Evolutionary conservation across 768 basidiomycete species (phyloP), one percentile per base, ranked within the genome.

Genomic region (Cystofilobasidium ferigula): DNA sequence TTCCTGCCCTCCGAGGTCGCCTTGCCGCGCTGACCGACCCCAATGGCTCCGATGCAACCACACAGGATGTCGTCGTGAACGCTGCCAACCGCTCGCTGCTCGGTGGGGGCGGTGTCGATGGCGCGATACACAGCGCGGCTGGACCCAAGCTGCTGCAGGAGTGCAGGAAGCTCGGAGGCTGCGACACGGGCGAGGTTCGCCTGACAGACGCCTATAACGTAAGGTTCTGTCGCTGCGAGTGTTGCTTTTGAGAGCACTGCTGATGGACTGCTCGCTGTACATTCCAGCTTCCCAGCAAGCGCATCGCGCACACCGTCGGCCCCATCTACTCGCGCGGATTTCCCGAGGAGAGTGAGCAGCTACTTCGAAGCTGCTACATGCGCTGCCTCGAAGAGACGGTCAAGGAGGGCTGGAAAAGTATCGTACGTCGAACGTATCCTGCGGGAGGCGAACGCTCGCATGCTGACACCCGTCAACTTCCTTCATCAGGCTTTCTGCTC

Each of bases 121-220:
- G 77, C 20, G 77, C 77, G 1, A 77, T 78, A 32, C 77, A 78
- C 59, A 61, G 69, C 16, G 76, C 77, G 3, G 77, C 77, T 1
- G 77, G 77, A 9, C 68, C 68, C 4, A 71, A 73, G 1, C 70
- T 78, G 3, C 57, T 74, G 18, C 67, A 74, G 35, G 76, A 75
- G 57, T 77, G 76, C 63, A 62, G 71, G 61, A 69, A 67, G 26
- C 69, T 78, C 8, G 71, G 70, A n/a, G 76, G 77, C 18, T 75
- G 75, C 38, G 67, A 75, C 62, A 78, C 77, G 20, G 77, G 77
- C 13, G 73, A 76, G 54, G 75, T 73, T 14, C 77, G 77, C 60
- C 71, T 77, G 16, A 77, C 77, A 3, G 68, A 64, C 35, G 77
- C 71, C 4, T 76, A 75, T 63, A 59, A 74, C 5, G 65, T 62